Evolutionary conservation across 1,284 basidiomycete genomes (phyloP), one percentile per base, ranked within the genome.

Genomic region (Rhodotorula glutinis): DNA sequence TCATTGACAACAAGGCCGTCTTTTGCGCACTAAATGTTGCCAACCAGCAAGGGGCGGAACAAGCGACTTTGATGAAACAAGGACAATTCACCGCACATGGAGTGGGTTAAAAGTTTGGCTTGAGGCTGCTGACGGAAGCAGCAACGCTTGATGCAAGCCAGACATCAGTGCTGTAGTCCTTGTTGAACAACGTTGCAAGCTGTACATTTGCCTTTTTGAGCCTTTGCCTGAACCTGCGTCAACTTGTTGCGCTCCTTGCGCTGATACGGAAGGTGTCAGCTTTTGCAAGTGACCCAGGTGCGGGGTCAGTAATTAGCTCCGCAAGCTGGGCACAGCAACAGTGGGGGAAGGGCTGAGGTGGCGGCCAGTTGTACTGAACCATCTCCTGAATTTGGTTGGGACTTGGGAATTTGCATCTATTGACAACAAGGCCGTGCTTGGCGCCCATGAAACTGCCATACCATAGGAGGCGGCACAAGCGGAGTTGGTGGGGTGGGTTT

Each of bases 31-130:
- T 21, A 47, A 4, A 60, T 10, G 21, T 51, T 51, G 27, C 59
- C 51, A 23, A 60, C 51, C 51, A 41, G 27, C 29, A 41, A 33
- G 30, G 52, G 59, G 3, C 17, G n/a, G 59, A 49, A 60, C 4
- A 5, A 21, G 19, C 40, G 40, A 21, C 41, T 21, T 21, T 33
- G 10, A 11, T 5, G 4, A 33, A 53, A 60, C 21, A 60, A 21
- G 13, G 51, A 19, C 21, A n/a, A 19, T 4, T 60, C 40, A 10
- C 59, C 59, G 21, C 40, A 29, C 59, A 60, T 60, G 11, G 27
- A 44, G 59, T 60, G 59, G 10, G 59, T 44, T 60, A 38, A 23
- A 60, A 19, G n/a, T n/a, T 40, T 38, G 27, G 25, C 7, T 16
- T 3, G 51, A 21, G 59, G n/a, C 40, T 7, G 40, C 27, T 7